phyloP scores from a whole-genome alignment of 2,329 filamentous ascomycete genomes.

The Rhexocercosporidium sp. region DNA sequence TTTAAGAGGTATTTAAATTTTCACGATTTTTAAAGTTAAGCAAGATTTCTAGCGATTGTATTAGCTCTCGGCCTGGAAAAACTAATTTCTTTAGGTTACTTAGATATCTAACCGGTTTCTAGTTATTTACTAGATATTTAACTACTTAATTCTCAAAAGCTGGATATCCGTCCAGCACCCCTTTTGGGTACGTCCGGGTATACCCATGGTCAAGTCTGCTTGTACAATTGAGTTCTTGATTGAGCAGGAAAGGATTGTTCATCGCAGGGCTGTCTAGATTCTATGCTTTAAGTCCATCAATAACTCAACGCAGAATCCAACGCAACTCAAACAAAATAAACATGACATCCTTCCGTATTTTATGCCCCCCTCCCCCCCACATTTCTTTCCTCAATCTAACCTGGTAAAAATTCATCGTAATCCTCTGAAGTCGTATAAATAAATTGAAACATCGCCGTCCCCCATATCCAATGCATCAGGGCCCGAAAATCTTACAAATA shows the following conservation, averaged over 20 bases:
- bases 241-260: neutral
- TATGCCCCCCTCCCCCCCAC: neutral
- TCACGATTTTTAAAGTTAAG: too few species aligned
- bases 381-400: neutral
- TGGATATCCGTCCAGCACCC: neutral
- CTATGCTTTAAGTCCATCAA: neutral
- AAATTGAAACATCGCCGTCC: neutral
- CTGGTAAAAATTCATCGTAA: neutral
- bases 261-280: neutral
- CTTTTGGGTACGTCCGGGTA: too few species aligned
- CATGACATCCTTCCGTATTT: neutral
- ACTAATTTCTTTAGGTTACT: too few species aligned
- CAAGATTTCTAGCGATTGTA: too few species aligned
- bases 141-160: too few species aligned
- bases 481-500: neutral
- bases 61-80: too few species aligned
- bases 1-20: too few species aligned
- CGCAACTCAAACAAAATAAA: neutral
- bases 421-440: neutral
- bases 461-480: neutral
- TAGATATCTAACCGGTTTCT: too few species aligned
- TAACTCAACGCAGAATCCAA: conserved; percentile 7
- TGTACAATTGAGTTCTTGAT: neutral
- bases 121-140: too few species aligned
- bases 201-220: neutral